Base-by-base conservation (phyloP, 352 stramenopile genomes). In the Thraustotheca clavata region DNA sequence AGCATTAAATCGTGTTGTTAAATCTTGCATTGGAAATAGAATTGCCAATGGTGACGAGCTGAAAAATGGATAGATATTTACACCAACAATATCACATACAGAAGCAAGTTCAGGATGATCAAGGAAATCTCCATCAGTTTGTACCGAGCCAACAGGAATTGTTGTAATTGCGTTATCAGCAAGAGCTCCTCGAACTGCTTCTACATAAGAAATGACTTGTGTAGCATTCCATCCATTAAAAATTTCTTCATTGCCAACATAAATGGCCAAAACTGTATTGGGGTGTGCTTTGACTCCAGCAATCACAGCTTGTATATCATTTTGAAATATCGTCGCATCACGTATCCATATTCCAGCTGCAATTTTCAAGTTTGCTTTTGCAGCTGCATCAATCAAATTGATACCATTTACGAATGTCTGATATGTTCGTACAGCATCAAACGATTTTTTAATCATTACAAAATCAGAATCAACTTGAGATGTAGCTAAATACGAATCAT, bases 191-290 rank as follows among this genome's bases (percentile, higher is more conserved):
- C 50, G 34, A 9, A 77, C 83, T 57, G 76, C 71, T 0, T 22
- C 20, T 26, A 77, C 36, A 9, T 61, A 83, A 1, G n/a, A 38
- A 67, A 86, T 83, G 47, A 92, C 71, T 41, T 79, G 70, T 6
- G 41, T 26, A 16, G 61, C 71, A 36, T 67, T 76, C 49, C 46
- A 69, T 27, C 71, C 66, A 71, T 87, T 84, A 41, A 71, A 54
- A 14, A 92, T 69, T 71, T 86, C 74, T 62, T 92, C 83, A 71
- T 92, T 92, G 35, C 83, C 83, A 24, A 87, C 80, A 70, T 77
- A 92, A 33, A 92, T 73, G 4, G 70, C 70, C 12, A 83, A 50
- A 16, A 92, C 71, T 0, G 49, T 63, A 16, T 46, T 43, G 0
- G 79, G 71, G 61, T 85, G 67, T 20, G 43, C 50, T 34, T 69